Conservation (phyloP, 441 rosid species). For the Eruca vesicaria region DNA sequence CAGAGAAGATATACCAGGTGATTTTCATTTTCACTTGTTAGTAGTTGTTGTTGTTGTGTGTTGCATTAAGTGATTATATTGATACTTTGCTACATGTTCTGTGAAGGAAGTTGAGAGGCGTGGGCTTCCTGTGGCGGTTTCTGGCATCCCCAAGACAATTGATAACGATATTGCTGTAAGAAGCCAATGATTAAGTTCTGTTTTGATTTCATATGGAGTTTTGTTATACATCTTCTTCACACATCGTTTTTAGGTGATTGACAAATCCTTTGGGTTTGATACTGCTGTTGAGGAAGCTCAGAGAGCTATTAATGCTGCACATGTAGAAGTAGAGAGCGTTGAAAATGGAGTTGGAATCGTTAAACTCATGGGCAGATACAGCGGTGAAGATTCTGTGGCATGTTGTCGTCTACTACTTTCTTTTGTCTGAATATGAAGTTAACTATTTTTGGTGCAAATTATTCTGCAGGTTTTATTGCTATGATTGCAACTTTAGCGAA, state of each 20-base stretch:
- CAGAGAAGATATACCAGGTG: constrained; percentile 61
- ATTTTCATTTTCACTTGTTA: constrained; percentile 2
- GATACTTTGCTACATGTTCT: constrained; percentile 26
- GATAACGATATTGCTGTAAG: constrained; percentile 72
- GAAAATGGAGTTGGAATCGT: constrained; percentile 77
- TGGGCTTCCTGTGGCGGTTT: constrained; percentile 68
- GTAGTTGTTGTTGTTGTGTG: background rate
- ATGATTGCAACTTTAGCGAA: constrained; percentile 73
- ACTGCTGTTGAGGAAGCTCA: constrained; percentile 80
- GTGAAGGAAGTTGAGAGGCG: constrained; percentile 74
- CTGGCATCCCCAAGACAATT: constrained; percentile 79
- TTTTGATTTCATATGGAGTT: background rate
- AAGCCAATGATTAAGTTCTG: constrained; percentile 13
- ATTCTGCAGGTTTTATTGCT: constrained; percentile 69
- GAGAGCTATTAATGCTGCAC: constrained; percentile 82
- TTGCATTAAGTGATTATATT: background rate
- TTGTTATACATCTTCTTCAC: constrained; percentile 6
- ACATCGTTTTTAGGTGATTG: constrained; percentile 52
- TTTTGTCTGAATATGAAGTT: constrained; percentile 1
- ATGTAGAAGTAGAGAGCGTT: constrained; percentile 75
- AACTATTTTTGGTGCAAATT: background rate
- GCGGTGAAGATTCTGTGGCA: constrained; percentile 45
- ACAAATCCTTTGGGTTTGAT: constrained; percentile 77
- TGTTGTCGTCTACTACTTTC: background rate
- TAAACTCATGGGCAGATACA: constrained; percentile 80